phyloP scores from a whole-genome alignment of 192 early-diverging fungal genomes.

The Coemansia sp. region DNA sequence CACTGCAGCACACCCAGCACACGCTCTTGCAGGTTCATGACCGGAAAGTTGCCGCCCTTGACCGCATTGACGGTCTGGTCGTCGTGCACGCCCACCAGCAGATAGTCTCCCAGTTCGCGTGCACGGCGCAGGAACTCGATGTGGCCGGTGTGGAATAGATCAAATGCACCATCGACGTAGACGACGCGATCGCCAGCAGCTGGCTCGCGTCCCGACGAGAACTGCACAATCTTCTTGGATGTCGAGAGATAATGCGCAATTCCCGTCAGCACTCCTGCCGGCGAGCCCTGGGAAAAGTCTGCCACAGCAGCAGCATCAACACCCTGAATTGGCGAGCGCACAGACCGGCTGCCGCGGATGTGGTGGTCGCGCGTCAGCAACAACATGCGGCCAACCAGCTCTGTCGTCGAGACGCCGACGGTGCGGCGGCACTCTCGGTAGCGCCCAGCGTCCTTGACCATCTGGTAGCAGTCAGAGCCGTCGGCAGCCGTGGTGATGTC shows the following conservation, averaged over 20 bases:
- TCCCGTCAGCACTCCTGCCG: slow-evolving; percentile 52
- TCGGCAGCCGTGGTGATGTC: slow-evolving; percentile 96
- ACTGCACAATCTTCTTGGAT: slow-evolving; percentile 83
- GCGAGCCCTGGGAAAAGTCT: slow-evolving; percentile 48
- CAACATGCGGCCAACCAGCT: slow-evolving; percentile 94
- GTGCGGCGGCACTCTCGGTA: slow-evolving; percentile 97
- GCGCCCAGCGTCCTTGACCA: slow-evolving; percentile 90
- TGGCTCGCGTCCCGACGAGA: slow-evolving; percentile 80
- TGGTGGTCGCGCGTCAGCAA: slow-evolving; percentile 88
- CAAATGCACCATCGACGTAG: slow-evolving; percentile 96
- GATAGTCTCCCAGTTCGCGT: slow-evolving; percentile 79
- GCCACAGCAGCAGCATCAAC: slow-evolving; percentile 42
- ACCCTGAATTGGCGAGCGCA: slow-evolving; percentile 61
- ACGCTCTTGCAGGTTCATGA: slow-evolving; percentile 96
- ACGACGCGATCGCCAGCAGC: slow-evolving; percentile 75
- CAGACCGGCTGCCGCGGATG: slow-evolving; percentile 58
- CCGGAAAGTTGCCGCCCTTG: slow-evolving; percentile 84
- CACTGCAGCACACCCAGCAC: slow-evolving; percentile 90
- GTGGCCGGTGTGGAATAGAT: slow-evolving; percentile 95
- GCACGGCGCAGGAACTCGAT: slow-evolving; percentile 90
- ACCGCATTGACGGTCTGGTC: slow-evolving; percentile 87
- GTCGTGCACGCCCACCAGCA: slow-evolving; percentile 92
- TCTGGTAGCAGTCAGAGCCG: slow-evolving; percentile 95
- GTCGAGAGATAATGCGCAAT: slow-evolving; percentile 90
- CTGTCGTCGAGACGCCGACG: slow-evolving; percentile 94